A percentile compares a stretch with the other conserved stretches of the same genome.
phyloP scores from a whole-genome alignment of 179 eudicot genomes.

The Camellia oleifera region DNA sequence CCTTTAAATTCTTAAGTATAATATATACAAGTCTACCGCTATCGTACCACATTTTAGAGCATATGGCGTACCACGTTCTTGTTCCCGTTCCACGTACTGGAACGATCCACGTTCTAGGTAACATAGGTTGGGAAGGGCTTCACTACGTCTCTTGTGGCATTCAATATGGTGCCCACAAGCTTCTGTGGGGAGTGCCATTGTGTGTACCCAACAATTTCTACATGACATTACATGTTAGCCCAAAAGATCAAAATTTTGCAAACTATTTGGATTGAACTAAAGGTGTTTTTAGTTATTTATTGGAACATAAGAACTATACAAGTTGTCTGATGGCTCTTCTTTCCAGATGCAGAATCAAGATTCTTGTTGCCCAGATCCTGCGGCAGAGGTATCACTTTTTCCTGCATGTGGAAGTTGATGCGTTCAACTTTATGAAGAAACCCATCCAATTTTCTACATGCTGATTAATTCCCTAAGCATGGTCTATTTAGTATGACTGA shows the following conservation, averaged over 20 bases:
- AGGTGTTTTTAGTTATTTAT: not conserved
- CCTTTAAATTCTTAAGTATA: no score
- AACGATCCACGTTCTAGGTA: no score
- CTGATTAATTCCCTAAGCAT: constrained; percentile 5
- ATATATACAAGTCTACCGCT: no score
- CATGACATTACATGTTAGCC: not conserved
- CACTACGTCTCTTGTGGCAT: no score
- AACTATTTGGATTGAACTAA: not conserved
- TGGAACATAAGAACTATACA: not conserved
- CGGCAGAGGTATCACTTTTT: constrained; percentile 38
- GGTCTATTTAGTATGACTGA: not conserved
- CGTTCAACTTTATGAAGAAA: not conserved
- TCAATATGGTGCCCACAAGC: no score
- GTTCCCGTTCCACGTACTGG: no score
- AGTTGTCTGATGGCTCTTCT: constrained; percentile 8
- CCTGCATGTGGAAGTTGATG: not conserved
- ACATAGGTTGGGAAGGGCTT: no score
- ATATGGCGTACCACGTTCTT: no score
- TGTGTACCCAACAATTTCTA: not conserved
- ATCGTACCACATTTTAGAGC: no score
- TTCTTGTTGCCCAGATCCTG: constrained; percentile 52
- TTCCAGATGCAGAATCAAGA: constrained; percentile 34
- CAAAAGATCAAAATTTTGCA: not conserved
- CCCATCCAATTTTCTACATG: not conserved
- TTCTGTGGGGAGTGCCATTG: no score